Evolutionary conservation across 2,329 filamentous ascomycete species (phyloP), one percentile per base, ranked within the genome.

Genomic region (Aspergillus unguis): DNA sequence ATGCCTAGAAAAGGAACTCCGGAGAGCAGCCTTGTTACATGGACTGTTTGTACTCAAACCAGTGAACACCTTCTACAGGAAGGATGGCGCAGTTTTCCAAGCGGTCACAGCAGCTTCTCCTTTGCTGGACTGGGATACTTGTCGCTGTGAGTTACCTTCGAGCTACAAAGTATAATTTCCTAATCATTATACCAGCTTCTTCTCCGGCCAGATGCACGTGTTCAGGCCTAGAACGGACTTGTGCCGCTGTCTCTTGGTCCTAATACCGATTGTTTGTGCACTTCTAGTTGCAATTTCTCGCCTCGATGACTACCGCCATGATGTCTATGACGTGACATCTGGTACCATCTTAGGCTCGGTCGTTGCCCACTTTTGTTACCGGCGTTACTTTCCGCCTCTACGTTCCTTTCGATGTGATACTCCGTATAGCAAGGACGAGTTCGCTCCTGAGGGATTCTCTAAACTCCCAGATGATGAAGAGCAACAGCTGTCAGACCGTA

Each of bases 21-120:
- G 0, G 72, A 72, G 46, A 75, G 84, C 58, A 63, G 72, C 31
- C 71, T 86, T 44, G 78, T 86, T 28, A 65, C 69, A 9, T 73
- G 73, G 59, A 70, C 66, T 1, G 72, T 77, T 8, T 79, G 76
- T 55, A 75, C 72, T 5, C 71, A 77, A 55, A 80, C 82, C 1
- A 67, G 74, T 38, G 75, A 80, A 52, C 81, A 84, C 58, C 72
- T 78, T 2, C 68, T 86, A 0, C 80, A 85, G 44, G 84, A 86
- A 60, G 84, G 84, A 28, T 86, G 82, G 82, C 76, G 84, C 53
- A 84, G 80, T 56, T 86, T 85, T 55, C 84, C 84, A 0, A 82
- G 79, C 50, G 84, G 84, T 6, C 84, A 86, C 61, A 80, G 77
- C 57, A 83, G 80, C 60, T 84, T 84, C 58, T 74, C 81, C 0